Evolutionary conservation across 176 grass and related monocot genomes (phyloP).

Genomic region (Zea mays): Zm-B73-REFERENCE-NAM-5.0 NC_050098.1:205297001-205297500

Average conservation of each 20-base stretch:
- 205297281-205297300: no score
- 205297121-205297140: not conserved
- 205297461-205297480: not conserved
- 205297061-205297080: not conserved
- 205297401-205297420: not conserved
- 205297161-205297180: no score
- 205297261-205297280: no score
- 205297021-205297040: slow-evolving; percentile 1
- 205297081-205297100: not conserved
- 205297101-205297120: not conserved
- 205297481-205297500: slow-evolving; percentile 1
- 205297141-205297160: not conserved
- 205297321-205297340: no score
- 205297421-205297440: not conserved
- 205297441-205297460: slow-evolving; percentile 10
- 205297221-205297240: no score
- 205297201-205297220: no score
- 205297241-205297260: no score
- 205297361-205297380: not conserved
- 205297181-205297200: no score
- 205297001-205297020: slow-evolving; percentile 25
- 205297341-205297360: not conserved
- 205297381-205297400: not conserved
- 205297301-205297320: no score
- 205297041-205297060: not conserved